Evolutionary conservation across 1,284 basidiomycete genomes (phyloP).

Genomic region (Cryptococcus sp.): DNA sequence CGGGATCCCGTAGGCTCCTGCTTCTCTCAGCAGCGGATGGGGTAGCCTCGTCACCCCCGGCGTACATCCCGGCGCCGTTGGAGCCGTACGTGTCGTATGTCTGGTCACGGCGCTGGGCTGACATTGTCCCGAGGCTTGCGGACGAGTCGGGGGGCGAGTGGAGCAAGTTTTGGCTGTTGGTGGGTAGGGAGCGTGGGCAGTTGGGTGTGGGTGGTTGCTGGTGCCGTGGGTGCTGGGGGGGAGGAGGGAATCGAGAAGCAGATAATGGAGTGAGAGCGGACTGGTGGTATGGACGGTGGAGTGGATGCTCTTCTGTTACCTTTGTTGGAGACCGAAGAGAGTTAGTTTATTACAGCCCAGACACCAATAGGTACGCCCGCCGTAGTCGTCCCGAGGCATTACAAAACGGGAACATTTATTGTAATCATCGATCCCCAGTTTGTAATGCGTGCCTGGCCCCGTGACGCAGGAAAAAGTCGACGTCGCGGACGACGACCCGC

Average conservation of each 20-base stretch:
- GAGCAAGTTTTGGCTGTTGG: neutral
- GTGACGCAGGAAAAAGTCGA: too few species aligned
- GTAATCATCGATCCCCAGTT: too few species aligned
- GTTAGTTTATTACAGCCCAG: too few species aligned
- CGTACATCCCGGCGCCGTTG: conserved; percentile 1
- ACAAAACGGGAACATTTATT: too few species aligned
- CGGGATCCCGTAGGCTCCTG: conserved; percentile 28
- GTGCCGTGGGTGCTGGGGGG: neutral
- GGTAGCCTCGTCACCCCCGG: conserved; percentile 1
- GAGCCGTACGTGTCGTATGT: conserved; percentile 29
- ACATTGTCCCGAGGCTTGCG: neutral
- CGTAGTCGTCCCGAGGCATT: too few species aligned
- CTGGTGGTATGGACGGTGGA: too few species aligned
- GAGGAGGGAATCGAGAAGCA: neutral
- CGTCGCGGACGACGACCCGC: too few species aligned
- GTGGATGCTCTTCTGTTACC: too few species aligned
- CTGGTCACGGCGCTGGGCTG: conserved; percentile 30
- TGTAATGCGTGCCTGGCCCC: neutral
- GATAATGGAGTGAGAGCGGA: too few species aligned
- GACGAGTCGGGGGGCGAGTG: too few species aligned
- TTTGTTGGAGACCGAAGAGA: too few species aligned
- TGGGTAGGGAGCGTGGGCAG: neutral
- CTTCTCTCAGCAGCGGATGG: conserved; percentile 13
- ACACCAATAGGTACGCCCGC: too few species aligned
- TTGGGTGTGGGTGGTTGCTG: neutral